Evolutionary conservation across 805 yeast species (phyloP), one percentile per base, ranked within the genome.

Genomic region (Spathaspora hagerdaliae): DNA sequence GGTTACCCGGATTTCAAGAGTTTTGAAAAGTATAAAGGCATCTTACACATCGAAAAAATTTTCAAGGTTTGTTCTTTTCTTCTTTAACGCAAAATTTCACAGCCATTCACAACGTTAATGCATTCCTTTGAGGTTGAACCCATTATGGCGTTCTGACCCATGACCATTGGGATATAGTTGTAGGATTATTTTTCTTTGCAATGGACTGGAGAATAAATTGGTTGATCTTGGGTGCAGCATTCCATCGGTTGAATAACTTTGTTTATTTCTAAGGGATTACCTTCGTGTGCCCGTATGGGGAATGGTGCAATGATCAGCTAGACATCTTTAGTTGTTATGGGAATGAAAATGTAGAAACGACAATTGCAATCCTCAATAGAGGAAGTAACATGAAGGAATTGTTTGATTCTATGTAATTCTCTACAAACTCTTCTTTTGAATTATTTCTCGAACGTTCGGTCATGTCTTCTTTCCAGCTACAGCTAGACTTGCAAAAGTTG

Each of bases 241-340:
- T 71, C 73, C 83, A 78, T 79, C 70, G 70, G 79, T 64, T 44
- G 51, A 54, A 66, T 39, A 63, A 60, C 57, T 60, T 67, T 67
- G 61, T 58, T 61, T 72, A 67, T 64, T 64, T 65, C 81, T 78
- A 78, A 80, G 82, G 84, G 81, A 61, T 69, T 74, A 71, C 85
- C 85, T 81, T 81, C 84, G 85, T 79, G 85, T 73, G 73, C 81
- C 83, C 83, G 83, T 72, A 79, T 81, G 86, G 76, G 84, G 75
- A 65, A 59, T 64, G 82, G 75, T 79, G 83, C 83, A 79, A 79
- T 70, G 83, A 79, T 76, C 70, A 65, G 65, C 75, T 57, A 73
- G 74, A 77, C 82, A 77, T 68, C 41, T 50, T n/a, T 29, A 11
- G 10, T 3, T 31, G 34, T 31, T 10, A 35, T 14, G 5, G 19